phyloP scores from a whole-genome alignment of 768 basidiomycete genomes.

The Tubosaeta brunneosetosa region DNA sequence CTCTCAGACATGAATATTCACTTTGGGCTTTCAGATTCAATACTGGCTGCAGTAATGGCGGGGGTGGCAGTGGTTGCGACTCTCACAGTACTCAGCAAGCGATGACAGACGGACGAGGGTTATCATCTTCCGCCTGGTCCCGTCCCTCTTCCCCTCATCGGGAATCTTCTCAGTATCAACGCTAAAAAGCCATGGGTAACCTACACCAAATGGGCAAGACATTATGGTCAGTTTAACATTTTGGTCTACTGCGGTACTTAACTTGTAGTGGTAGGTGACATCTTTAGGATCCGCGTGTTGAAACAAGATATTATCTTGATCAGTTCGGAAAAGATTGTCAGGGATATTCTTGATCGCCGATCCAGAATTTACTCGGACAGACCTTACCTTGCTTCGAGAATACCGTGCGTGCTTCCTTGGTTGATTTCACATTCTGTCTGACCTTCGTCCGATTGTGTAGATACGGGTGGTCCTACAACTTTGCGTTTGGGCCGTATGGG shows the following conservation, averaged over 20 bases:
- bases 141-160: neutral
- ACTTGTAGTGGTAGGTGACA: neutral
- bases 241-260: neutral
- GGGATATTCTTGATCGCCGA: neutral
- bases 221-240: neutral
- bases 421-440: neutral
- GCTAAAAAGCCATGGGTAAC: neutral
- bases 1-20: neutral
- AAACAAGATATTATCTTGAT: neutral
- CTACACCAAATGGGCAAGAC: neutral
- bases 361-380: neutral
- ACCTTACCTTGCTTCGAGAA: neutral
- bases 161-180: neutral
- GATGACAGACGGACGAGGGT: neutral
- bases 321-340: neutral
- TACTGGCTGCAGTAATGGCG: neutral
- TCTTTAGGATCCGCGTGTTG: neutral
- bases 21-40: neutral
- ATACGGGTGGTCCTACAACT: conserved; percentile 20
- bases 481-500: conserved; percentile 15
- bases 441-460: conserved; percentile 1
- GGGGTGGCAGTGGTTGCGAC: neutral
- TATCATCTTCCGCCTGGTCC: neutral
- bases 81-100: neutral
- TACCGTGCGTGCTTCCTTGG: neutral